These are phyloP conservation scores for Aspergillus neotritici DNA, from an alignment of 2,329 filamentous ascomycete species.

Conservation along the genomic window DNA sequence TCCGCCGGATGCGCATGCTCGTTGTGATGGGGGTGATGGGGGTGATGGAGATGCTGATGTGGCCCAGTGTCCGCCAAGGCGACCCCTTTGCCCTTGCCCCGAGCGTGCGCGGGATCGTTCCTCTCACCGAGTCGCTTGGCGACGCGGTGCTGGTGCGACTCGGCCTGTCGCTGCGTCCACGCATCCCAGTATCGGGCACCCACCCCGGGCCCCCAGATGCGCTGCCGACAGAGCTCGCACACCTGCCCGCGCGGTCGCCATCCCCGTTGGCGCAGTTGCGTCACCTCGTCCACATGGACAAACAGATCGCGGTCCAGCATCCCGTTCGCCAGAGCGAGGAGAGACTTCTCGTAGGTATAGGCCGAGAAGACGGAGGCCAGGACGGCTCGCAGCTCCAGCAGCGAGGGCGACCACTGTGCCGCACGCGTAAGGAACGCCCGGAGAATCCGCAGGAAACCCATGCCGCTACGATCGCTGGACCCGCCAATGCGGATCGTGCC, in stretches of 20 bases:
- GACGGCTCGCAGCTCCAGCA: slow-evolving; percentile 80
- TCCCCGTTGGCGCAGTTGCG: slow-evolving; percentile 69
- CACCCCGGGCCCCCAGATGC: slow-evolving; percentile 85
- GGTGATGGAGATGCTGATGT: slow-evolving; percentile 10
- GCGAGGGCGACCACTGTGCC: slow-evolving; percentile 71
- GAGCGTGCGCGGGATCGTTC: slow-evolving; percentile 22
- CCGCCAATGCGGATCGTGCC: slow-evolving; percentile 56
- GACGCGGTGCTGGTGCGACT: slow-evolving; percentile 27
- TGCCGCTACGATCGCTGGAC: slow-evolving; percentile 44
- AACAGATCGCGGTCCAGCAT: slow-evolving; percentile 88
- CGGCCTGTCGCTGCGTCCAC: slow-evolving; percentile 61
- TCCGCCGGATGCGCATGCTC: slow-evolving; percentile 12
- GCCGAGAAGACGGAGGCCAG: slow-evolving; percentile 87
- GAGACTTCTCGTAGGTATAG: slow-evolving; percentile 90
- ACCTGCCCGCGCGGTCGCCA: slow-evolving; percentile 84
- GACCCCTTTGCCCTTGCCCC: slow-evolving; percentile 38
- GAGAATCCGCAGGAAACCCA: slow-evolving; percentile 83
- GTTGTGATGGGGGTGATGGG: slow-evolving; percentile 1
- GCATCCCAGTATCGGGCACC: slow-evolving; percentile 70
- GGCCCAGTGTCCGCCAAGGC: slow-evolving; percentile 16
- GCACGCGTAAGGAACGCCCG: slow-evolving; percentile 82
- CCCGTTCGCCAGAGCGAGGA: slow-evolving; percentile 76
- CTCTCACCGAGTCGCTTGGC: slow-evolving; percentile 25
- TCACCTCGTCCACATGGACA: slow-evolving; percentile 69
- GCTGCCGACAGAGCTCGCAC: slow-evolving; percentile 76